Conservation (phyloP, 179 eudicot species). For the Carnegiea gigantea region DNA sequence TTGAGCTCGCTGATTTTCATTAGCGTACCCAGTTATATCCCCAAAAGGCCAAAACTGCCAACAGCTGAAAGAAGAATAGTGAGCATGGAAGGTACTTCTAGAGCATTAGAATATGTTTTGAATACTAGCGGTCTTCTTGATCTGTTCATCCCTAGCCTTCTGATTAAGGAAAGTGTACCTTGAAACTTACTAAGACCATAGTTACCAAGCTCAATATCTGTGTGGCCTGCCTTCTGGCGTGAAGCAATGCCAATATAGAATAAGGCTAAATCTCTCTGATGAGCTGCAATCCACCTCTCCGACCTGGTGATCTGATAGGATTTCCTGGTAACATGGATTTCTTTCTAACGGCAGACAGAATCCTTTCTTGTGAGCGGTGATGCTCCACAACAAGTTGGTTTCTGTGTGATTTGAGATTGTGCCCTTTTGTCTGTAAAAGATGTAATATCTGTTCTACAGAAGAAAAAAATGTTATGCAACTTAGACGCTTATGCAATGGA, state of each 20-base stretch:
- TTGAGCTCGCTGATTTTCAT: neutral
- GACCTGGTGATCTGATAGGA: neutral
- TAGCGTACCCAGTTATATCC: neutral
- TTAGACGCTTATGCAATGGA: neutral
- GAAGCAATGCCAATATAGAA: neutral
- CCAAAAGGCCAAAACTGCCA: neutral
- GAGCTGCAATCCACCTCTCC: neutral
- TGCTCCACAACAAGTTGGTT: neutral
- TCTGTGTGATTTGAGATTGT: neutral
- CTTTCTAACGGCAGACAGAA: slow-evolving; percentile 8
- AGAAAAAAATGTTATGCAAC: neutral
- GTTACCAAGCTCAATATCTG: neutral
- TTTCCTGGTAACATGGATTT: slow-evolving; percentile 9
- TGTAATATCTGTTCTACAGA: neutral
- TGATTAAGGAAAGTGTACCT: neutral
- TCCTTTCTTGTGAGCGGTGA: neutral
- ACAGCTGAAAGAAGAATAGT: neutral
- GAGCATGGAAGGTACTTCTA: neutral
- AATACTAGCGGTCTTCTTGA: neutral
- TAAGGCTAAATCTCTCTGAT: neutral
- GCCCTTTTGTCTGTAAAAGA: neutral
- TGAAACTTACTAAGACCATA: slow-evolving; percentile 2
- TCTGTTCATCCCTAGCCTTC: neutral
- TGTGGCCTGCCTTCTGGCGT: neutral
- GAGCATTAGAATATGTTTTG: neutral